Base-by-base conservation (phyloP, 441 rosid genomes). In the Euphorbia corollata region DNA sequence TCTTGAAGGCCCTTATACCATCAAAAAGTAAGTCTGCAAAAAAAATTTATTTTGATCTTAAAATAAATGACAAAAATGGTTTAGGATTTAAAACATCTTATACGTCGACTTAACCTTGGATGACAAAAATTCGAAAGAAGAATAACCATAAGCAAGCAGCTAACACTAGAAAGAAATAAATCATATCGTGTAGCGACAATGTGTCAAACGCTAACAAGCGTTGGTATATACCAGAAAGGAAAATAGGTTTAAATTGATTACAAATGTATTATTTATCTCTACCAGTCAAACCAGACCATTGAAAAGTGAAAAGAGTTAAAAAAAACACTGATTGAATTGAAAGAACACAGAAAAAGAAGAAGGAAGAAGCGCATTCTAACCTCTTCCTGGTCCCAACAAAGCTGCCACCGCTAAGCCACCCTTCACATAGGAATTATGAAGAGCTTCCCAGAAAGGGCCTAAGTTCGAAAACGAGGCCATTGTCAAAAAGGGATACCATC, bases 301-400 rank as follows among this genome's bases (percentile, higher is more conserved):
- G 56, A 6, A 19, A 18, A 18, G 7, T 18, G 16, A 11, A 38
- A 18, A 30, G n/a, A n/a, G n/a, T n/a, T 27, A 27, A 27, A 27
- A 27, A 41, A 8, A 61, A 62, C 10, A 62, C 11, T 58, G 19
- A 39, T 19, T 66, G 23, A 66, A 38, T 60, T 34, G 18, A 59
- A 11, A 66, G 15, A 16, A 41, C 32, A 27, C 32, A 27, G 32
- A 27, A 27, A 27, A 27, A 27, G 32, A 4, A 27, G 20, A 43
- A 54, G 6, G 9, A 10, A 20, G 8, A 48, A 7, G 1, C 59
- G 22, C 41, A 27, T 70, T 74, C 80, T 27, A 45, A 93, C 99
- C 99, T 91, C 96, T 79, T 80, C 95, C 97, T 10, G 99, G 99
- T 77, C 96, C 99, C 58, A 91, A 70, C 55, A 93, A 77, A 81